These are phyloP conservation scores for Chamaenerion angustifolium DNA, from an alignment of 345 rosid genomes.

Conservation along the genomic window DNA sequence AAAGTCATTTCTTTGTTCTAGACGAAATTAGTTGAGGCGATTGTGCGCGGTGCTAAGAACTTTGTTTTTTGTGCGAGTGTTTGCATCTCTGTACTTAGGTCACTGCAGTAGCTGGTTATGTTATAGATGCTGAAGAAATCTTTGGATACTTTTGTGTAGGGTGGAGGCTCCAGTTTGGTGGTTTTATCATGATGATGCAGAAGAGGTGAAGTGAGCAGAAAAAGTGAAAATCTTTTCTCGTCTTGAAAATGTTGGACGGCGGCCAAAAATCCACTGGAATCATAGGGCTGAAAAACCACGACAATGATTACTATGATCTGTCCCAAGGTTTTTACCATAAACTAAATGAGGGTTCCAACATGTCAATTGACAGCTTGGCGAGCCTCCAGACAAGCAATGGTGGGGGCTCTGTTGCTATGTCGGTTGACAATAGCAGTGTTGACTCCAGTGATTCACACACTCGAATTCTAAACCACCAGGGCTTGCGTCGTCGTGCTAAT, in stretches of 20 bases:
- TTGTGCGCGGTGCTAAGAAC: too few species aligned
- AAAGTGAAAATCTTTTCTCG: neutral
- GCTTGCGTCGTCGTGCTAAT: constrained; percentile 16
- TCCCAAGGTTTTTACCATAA: constrained; percentile 29
- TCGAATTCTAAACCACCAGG: constrained; percentile 34
- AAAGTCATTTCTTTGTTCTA: too few species aligned
- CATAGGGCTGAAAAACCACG: constrained; percentile 19
- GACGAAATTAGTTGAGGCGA: too few species aligned
- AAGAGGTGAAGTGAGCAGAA: constrained; percentile 3
- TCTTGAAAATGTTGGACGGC: constrained; percentile 21
- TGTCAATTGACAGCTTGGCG: constrained; percentile 28
- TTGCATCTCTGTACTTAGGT: too few species aligned
- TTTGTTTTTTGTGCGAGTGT: too few species aligned
- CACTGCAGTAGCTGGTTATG: too few species aligned
- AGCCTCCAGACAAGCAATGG: constrained; percentile 34
- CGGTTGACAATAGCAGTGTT: constrained; percentile 28
- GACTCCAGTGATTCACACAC: constrained; percentile 33
- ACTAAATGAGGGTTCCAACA: constrained; percentile 31
- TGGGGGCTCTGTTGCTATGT: constrained; percentile 35
- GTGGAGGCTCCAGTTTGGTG: neutral
- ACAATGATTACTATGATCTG: constrained; percentile 19
- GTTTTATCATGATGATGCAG: neutral
- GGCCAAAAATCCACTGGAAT: constrained; percentile 26
- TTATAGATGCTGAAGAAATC: neutral
- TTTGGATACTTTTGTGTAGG: neutral